Evolutionary conservation across 306 rosid species (phyloP).

Genomic region (Geum urbanum): DNA sequence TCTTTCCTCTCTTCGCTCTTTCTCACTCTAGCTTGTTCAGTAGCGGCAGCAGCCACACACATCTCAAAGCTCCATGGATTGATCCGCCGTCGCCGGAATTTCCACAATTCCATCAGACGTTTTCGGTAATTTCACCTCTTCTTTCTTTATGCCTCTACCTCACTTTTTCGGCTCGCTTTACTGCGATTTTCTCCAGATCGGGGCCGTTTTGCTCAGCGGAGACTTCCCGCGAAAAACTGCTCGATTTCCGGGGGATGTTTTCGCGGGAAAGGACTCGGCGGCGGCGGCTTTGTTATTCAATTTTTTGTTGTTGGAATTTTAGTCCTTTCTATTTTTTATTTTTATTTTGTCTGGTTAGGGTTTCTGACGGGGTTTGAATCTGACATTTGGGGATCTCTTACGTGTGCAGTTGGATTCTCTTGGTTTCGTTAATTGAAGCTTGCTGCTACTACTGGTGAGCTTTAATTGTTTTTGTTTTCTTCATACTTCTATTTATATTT

Average conservation of each 20-base stretch:
- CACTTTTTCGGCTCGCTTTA: background rate
- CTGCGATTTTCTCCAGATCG: slow-evolving; percentile 25
- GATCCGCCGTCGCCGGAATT: slow-evolving; percentile 19
- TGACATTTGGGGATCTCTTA: slow-evolving; percentile 25
- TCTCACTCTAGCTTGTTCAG: slow-evolving; percentile 22
- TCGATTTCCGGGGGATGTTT: slow-evolving; percentile 7
- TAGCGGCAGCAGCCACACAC: slow-evolving; percentile 23
- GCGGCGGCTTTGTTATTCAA: background rate
- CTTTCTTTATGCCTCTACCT: background rate
- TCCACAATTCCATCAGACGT: background rate
- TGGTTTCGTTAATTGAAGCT: slow-evolving; percentile 15
- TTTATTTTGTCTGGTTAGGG: slow-evolving; percentile 22
- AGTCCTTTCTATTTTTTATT: background rate
- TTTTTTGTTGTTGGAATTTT: background rate
- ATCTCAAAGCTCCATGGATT: slow-evolving; percentile 21
- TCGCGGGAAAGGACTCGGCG: background rate
- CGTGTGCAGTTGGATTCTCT: slow-evolving; percentile 1
- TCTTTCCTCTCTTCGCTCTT: slow-evolving; percentile 10
- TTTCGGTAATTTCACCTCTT: slow-evolving; percentile 19
- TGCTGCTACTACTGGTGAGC: slow-evolving; percentile 21
- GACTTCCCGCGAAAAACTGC: background rate
- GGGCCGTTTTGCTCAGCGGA: slow-evolving; percentile 17
- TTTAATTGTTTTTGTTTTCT: background rate
- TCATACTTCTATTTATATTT: background rate
- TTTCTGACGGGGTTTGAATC: slow-evolving; percentile 14